Conservation (phyloP, 2,329 filamentous ascomycete genomes). For the Emergomyces orientalis region DNA sequence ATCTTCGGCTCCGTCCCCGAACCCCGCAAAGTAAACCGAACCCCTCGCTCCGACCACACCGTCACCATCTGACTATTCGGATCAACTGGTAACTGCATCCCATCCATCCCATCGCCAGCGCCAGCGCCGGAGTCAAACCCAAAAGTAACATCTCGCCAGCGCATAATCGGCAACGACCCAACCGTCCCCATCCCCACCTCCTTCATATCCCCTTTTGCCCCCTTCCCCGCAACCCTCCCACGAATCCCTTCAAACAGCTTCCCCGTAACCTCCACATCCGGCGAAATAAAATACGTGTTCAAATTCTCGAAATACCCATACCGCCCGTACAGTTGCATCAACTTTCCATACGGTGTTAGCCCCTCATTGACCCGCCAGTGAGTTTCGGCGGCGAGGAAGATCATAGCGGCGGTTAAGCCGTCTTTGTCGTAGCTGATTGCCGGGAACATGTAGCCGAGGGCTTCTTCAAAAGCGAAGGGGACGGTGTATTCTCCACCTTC, state of each 20-base stretch:
- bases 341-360: slow-evolving; percentile 48
- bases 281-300: slow-evolving; percentile 56
- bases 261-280: slow-evolving; percentile 44
- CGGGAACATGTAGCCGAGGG: slow-evolving; percentile 58
- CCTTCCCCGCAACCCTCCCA: slow-evolving; percentile 33
- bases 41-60: slow-evolving; percentile 44
- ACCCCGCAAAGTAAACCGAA: slow-evolving; percentile 51
- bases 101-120: slow-evolving; percentile 41
- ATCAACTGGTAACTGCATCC: slow-evolving; percentile 49
- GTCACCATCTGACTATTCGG: slow-evolving; percentile 55
- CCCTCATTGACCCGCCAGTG: slow-evolving; percentile 41
- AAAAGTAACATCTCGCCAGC: slow-evolving; percentile 54
- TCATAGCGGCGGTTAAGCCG: slow-evolving; percentile 50
- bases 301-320: slow-evolving; percentile 55
- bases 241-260: slow-evolving; percentile 49
- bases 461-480: slow-evolving; percentile 55
- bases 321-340: slow-evolving; percentile 47
- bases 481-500: slow-evolving; percentile 39
- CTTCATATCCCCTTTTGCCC: background rate
- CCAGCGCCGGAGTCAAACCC: slow-evolving; percentile 49
- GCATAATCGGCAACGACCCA: slow-evolving; percentile 44
- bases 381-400: slow-evolving; percentile 49
- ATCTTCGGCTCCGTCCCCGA: slow-evolving; percentile 61
- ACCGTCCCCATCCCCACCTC: slow-evolving; percentile 26
- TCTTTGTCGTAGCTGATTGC: slow-evolving; percentile 56